Base-by-base conservation (phyloP, 805 yeast genomes). In the Blastobotrys americana region DNA sequence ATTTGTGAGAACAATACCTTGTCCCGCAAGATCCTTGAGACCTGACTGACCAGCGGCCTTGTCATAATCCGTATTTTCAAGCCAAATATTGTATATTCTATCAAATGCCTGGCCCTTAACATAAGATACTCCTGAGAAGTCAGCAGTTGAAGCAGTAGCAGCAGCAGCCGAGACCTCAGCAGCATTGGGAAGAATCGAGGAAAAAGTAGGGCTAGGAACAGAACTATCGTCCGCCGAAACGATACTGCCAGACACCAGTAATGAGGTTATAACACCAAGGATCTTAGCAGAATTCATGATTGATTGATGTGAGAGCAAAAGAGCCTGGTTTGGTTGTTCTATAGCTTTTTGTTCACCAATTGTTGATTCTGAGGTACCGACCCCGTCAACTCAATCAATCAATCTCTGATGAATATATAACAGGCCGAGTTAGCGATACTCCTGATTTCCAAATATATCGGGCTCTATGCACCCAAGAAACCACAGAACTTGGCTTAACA, bases 51-150 rank as follows among this genome's bases (percentile, higher is more conserved):
- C 68, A 37, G 65, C 66, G 37, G 78, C 78, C 53, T 73, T 74
- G 53, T 70, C 72, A 58, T 58, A 73, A 62, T 72, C 61, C 43
- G 77, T 74, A 61, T 71, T 71, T 61, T 73, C 78, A 50, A 74
- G 66, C 70, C 73, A 74, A 51, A 74, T 69, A 53, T 64, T 62
- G 43, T 61, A 58, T 43, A 70, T 57, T 44, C 73, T 64, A 55
- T 70, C 65, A 53, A 68, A 69, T 19, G 58, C 65, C 13, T 56
- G 50, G 49, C 76, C 76, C 16, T 52, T 45, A 27, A 71, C 72
- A 45, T 60, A 52, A 13, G 69, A 58, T 22, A 68, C 62, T 39
- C 52, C 46, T 43, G 49, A 50, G 38, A 39, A 44, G 42, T 56
- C 60, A 42, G 51, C 49, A 28, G 69, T 55, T 6, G 48, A 44